phyloP scores from a whole-genome alignment of 768 basidiomycete genomes.

The Pluteus cervinus region DNA sequence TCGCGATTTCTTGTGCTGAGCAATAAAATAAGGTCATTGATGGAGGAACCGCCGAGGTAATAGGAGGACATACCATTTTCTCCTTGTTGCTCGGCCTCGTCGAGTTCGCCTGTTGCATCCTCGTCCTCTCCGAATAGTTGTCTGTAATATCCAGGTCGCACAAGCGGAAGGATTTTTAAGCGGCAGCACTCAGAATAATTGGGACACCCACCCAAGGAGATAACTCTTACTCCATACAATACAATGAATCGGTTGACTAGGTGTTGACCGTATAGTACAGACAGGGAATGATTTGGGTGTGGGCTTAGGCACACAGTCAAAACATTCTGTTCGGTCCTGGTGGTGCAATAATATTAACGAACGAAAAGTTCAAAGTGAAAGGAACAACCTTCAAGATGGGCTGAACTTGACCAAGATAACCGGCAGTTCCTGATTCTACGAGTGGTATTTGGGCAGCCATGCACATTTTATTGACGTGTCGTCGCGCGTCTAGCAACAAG shows the following conservation, averaged over 20 bases:
- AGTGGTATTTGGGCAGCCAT: slow-evolving; percentile 87
- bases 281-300: slow-evolving; percentile 95
- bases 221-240: slow-evolving; percentile 99
- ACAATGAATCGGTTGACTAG: slow-evolving; percentile 95
- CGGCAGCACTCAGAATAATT: not conserved
- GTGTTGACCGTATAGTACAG: slow-evolving; percentile 96
- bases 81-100: slow-evolving; percentile 87
- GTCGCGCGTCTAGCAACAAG: slow-evolving; percentile 64
- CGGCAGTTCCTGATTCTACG: slow-evolving; percentile 95
- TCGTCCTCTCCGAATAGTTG: slow-evolving; percentile 95
- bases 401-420: slow-evolving; percentile 95
- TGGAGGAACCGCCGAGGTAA: not conserved
- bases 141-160: too few relatives aligned
- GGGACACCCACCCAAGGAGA: slow-evolving; percentile 71
- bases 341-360: not conserved
- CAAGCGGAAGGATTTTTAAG: slow-evolving; percentile 5
- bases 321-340: slow-evolving; percentile 89
- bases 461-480: slow-evolving; percentile 98
- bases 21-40: slow-evolving; percentile 2
- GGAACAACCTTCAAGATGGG: slow-evolving; percentile 74
- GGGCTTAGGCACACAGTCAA: slow-evolving; percentile 91
- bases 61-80: slow-evolving; percentile 70
- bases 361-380: not conserved
- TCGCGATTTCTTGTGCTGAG: slow-evolving; percentile 83
- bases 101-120: slow-evolving; percentile 74